phyloP scores from a whole-genome alignment of 2,329 filamentous ascomycete genomes.

The Aspergillus brasiliensis region DNA sequence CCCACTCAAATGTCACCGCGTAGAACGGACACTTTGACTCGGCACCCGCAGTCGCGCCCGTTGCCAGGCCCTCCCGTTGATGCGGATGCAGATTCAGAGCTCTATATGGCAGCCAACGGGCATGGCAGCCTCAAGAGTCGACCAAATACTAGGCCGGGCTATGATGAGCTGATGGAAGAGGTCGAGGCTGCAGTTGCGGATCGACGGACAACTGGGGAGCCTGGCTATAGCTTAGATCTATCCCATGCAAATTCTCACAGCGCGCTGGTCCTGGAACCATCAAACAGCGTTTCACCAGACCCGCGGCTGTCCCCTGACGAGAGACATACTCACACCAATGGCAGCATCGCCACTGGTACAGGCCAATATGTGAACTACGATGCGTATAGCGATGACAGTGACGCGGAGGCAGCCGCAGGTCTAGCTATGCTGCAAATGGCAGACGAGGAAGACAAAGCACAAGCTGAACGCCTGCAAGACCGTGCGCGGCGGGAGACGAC shows the following conservation, averaged over 20 bases:
- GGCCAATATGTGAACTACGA: slow-evolving; percentile 51
- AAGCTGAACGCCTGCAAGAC: slow-evolving; percentile 47
- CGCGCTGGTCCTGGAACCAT: neutral
- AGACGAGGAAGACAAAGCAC: slow-evolving; percentile 71
- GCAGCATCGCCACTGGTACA: slow-evolving; percentile 46
- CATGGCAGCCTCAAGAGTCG: slow-evolving; percentile 34
- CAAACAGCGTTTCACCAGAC: slow-evolving; percentile 15
- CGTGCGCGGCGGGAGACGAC: slow-evolving; percentile 62
- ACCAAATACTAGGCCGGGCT: slow-evolving; percentile 44
- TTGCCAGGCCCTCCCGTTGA: slow-evolving; percentile 60
- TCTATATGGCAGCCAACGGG: slow-evolving; percentile 22
- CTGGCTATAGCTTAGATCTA: slow-evolving; percentile 29
- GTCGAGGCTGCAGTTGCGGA: slow-evolving; percentile 57
- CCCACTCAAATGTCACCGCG: slow-evolving; percentile 55
- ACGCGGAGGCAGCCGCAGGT: slow-evolving; percentile 83
- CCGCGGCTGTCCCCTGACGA: slow-evolving; percentile 45
- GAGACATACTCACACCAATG: slow-evolving; percentile 52
- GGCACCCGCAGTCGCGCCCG: slow-evolving; percentile 60
- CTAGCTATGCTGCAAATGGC: slow-evolving; percentile 81
- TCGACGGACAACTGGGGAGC: slow-evolving; percentile 25
- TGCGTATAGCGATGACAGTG: slow-evolving; percentile 72
- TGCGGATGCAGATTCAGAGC: slow-evolving; percentile 35
- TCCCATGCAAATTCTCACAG: slow-evolving; percentile 23
- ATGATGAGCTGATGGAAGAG: slow-evolving; percentile 61
- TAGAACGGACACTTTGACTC: slow-evolving; percentile 55